Evolutionary conservation across 2,329 filamentous ascomycete species (phyloP).

Genomic region (Penicillium frequentans): DNA sequence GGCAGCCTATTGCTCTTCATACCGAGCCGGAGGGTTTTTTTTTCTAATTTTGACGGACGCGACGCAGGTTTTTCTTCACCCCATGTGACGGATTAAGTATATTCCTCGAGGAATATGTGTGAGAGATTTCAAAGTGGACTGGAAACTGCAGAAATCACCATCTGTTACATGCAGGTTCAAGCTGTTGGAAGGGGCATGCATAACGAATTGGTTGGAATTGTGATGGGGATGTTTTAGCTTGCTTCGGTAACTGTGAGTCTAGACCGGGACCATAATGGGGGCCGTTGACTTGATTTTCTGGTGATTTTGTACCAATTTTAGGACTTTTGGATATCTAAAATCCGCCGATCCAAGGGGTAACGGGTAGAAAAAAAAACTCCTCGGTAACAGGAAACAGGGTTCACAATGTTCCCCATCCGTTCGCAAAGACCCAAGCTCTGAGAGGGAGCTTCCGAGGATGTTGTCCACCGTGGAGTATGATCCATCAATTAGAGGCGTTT

Average conservation of each 20-base stretch:
- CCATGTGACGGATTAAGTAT: slow-evolving; percentile 18
- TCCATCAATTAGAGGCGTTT: not conserved
- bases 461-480: not conserved
- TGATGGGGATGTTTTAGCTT: not conserved
- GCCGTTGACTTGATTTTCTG: not conserved
- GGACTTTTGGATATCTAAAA: not conserved
- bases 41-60: not conserved
- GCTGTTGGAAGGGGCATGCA: not conserved
- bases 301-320: not conserved
- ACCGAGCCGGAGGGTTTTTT: slow-evolving; percentile 13
- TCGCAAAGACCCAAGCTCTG: not conserved
- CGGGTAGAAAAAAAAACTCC: not conserved
- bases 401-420: slow-evolving; percentile 5
- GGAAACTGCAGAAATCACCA: slow-evolving; percentile 22
- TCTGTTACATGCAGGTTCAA: not conserved
- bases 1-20: slow-evolving; percentile 11
- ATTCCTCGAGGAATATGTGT: slow-evolving; percentile 2
- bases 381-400: not conserved
- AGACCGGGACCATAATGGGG: not conserved
- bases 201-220: not conserved
- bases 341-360: not conserved
- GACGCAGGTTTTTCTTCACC: not conserved
- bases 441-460: not conserved
- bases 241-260: not conserved
- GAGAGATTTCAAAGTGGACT: slow-evolving; percentile 18